A percentile compares a stretch with the other conserved stretches of the same genome.
These are phyloP conservation scores for Ramularia collo-cygni DNA, from an alignment of 2,329 filamentous ascomycete species.

Conservation along the genomic window DNA sequence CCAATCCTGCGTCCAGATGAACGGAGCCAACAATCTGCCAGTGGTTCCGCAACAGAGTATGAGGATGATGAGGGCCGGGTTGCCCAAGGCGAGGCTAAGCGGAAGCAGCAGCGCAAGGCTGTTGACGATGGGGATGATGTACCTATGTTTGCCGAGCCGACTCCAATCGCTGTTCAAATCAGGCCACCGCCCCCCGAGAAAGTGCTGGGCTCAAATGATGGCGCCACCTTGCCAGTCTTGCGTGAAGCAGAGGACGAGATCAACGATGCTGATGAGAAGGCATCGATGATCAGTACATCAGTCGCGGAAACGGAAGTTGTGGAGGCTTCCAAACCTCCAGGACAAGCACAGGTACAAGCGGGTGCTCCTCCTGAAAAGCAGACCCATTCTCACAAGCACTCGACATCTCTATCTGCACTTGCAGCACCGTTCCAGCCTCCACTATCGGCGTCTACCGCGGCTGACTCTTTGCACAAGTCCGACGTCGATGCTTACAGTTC, in stretches of 20 bases:
- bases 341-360: conserved; percentile 2
- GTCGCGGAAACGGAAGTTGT: conserved; percentile 6
- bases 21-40: conserved; percentile 8
- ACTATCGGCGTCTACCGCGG: not conserved
- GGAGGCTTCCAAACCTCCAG: not conserved
- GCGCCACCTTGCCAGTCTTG: conserved; percentile 7
- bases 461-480: conserved; percentile 1
- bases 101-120: conserved; percentile 67
- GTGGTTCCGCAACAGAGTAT: conserved; percentile 27
- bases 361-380: conserved; percentile 2
- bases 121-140: conserved; percentile 65
- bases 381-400: conserved; percentile 16
- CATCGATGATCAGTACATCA: conserved; percentile 8
- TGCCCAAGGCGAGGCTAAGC: conserved; percentile 58
- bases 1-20: conserved; percentile 58
- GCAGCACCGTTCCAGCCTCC: conserved; percentile 59
- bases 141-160: conserved; percentile 60
- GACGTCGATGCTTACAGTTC: conserved; percentile 17
- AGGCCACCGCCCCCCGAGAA: conserved; percentile 19
- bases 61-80: conserved; percentile 57
- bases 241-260: conserved; percentile 1
- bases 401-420: conserved; percentile 59
- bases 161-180: conserved; percentile 22
- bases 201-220: conserved; percentile 19
- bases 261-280: conserved; percentile 2